phyloP scores from a whole-genome alignment of 306 rosid species.

The Trifolium subterraneum region DNA sequence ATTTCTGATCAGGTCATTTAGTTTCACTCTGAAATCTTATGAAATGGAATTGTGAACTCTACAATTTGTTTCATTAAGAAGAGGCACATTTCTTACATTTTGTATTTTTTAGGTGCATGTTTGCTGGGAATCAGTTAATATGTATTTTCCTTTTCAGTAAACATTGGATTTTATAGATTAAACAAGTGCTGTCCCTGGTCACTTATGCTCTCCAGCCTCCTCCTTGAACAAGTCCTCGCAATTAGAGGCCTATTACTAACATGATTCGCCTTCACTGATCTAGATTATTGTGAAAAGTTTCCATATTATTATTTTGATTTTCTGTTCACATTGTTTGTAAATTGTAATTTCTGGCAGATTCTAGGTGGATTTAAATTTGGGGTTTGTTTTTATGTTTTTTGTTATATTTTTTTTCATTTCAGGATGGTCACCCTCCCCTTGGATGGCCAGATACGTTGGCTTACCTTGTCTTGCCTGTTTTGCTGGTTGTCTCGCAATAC shows the following conservation, averaged over 20 bases:
- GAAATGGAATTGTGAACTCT: constrained; percentile 18
- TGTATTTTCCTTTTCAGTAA: constrained; percentile 1
- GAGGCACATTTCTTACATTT: neutral
- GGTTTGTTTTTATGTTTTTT: constrained; percentile 33
- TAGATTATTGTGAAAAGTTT: neutral
- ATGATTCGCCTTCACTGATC: constrained; percentile 8
- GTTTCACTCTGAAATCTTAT: constrained; percentile 11
- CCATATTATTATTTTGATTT: constrained; percentile 23
- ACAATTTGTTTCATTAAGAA: neutral
- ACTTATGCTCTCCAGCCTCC: neutral
- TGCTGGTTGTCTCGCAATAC: constrained; percentile 85
- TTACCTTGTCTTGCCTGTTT: constrained; percentile 91
- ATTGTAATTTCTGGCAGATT: constrained; percentile 22
- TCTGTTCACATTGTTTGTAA: constrained; percentile 17
- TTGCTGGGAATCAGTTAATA: neutral
- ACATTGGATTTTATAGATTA: neutral
- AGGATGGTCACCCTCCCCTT: constrained; percentile 99
- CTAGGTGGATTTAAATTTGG: constrained; percentile 23
- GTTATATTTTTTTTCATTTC: constrained; percentile 42
- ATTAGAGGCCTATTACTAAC: neutral
- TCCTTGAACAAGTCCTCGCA: neutral
- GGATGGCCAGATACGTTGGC: constrained; percentile 98
- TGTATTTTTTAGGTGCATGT: neutral
- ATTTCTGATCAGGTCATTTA: constrained; percentile 13
- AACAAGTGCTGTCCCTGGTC: neutral